Conservation (phyloP, 495 filamentous ascomycete genomes). For the Geopyxis carbonaria region DNA sequence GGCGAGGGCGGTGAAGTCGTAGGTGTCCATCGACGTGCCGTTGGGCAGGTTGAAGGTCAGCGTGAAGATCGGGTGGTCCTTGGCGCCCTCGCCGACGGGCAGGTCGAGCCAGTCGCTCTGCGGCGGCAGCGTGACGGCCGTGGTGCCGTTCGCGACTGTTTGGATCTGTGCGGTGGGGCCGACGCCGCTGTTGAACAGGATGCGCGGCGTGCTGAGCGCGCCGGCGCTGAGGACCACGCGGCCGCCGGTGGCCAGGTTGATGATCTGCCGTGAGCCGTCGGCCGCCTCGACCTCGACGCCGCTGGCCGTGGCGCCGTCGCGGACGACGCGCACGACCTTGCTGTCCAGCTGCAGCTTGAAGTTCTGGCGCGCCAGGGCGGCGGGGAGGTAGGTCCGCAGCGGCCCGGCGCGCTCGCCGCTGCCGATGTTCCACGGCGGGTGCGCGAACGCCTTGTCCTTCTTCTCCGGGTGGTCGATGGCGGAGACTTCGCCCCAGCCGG, state of each 20-base stretch:
- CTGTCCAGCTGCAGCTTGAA: constrained; percentile 33
- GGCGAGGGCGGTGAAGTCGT: no score
- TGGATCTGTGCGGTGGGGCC: constrained; percentile 27
- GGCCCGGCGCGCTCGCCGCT: constrained; percentile 35
- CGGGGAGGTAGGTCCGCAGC: constrained; percentile 35
- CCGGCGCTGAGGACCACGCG: constrained; percentile 35
- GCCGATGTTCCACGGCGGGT: constrained; percentile 31
- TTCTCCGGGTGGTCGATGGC: constrained; percentile 30
- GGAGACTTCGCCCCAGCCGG: constrained; percentile 32
- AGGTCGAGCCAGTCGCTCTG: constrained; percentile 34
- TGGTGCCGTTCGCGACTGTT: constrained; percentile 22
- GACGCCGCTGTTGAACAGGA: constrained; percentile 35
- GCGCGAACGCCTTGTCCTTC: constrained; percentile 33
- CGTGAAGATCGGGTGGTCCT: constrained; percentile 36
- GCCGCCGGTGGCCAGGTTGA: constrained; percentile 31
- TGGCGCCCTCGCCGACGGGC: constrained; percentile 34
- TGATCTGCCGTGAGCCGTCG: constrained; percentile 29
- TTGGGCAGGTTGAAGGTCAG: constrained; percentile 27
- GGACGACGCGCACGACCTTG: constrained; percentile 33
- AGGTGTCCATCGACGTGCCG: constrained; percentile 29
- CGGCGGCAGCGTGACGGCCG: constrained; percentile 23
- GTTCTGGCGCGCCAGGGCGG: constrained; percentile 29
- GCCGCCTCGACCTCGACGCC: constrained; percentile 34
- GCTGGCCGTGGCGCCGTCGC: constrained; percentile 30
- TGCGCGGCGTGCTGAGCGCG: constrained; percentile 33